phyloP scores from a whole-genome alignment of 495 filamentous ascomycete species.

The Aspergillus cavernicola region DNA sequence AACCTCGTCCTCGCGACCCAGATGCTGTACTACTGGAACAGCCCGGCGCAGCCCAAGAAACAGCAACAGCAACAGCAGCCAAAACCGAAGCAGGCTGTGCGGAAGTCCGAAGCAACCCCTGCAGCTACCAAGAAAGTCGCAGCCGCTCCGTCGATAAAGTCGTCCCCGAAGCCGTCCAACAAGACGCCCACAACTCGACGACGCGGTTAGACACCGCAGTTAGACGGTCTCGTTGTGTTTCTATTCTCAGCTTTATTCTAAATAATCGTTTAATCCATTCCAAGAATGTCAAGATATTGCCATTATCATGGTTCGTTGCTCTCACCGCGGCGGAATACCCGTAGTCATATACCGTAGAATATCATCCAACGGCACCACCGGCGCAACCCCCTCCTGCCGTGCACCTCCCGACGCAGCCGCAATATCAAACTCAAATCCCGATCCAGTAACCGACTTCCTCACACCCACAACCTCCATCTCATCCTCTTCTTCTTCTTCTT shows the following conservation, averaged over 20 bases:
- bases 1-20: slow-evolving; percentile 84
- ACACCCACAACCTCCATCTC: slow-evolving; percentile 45
- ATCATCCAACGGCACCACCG: slow-evolving; percentile 43
- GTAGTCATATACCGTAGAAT: slow-evolving; percentile 55
- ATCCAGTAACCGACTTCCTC: slow-evolving; percentile 28
- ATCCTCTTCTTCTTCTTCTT: slow-evolving; percentile 57
- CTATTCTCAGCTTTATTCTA: slow-evolving; percentile 1
- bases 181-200: slow-evolving; percentile 47
- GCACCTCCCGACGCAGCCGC: slow-evolving; percentile 21
- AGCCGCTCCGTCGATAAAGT: slow-evolving; percentile 12
- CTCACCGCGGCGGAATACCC: slow-evolving; percentile 37
- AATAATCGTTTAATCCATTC: neutral
- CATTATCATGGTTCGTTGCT: slow-evolving; percentile 8
- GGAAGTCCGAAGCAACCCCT: slow-evolving; percentile 36
- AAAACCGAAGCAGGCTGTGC: slow-evolving; percentile 24
- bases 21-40: slow-evolving; percentile 98
- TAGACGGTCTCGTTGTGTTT: slow-evolving; percentile 21
- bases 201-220: slow-evolving; percentile 49
- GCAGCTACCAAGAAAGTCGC: slow-evolving; percentile 25
- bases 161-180: slow-evolving; percentile 21
- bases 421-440: slow-evolving; percentile 44
- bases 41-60: slow-evolving; percentile 40
- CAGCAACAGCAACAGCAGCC: slow-evolving; percentile 41
- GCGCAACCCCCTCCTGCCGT: slow-evolving; percentile 30
- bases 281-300: neutral